phyloP scores from a whole-genome alignment of 1,284 basidiomycete genomes.

The Microbotryomycetes sp. region DNA sequence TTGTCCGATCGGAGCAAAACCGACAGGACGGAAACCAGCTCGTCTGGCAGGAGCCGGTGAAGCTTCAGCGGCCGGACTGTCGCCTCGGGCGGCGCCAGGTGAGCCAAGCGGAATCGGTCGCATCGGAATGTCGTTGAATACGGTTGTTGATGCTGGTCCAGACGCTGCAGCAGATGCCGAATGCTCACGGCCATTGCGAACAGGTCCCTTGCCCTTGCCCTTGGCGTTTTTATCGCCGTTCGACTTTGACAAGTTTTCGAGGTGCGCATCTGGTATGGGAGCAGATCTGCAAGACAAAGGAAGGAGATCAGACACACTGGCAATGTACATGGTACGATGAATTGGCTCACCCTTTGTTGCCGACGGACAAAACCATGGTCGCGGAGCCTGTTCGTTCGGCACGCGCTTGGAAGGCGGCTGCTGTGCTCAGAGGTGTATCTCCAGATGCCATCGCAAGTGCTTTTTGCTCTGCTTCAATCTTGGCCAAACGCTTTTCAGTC shows the following conservation, averaged over 20 bases:
- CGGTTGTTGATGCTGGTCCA: neutral
- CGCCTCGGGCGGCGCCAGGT: neutral
- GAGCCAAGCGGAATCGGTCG: constrained; percentile 19
- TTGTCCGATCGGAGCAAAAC: neutral
- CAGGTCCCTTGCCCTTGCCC: constrained; percentile 29
- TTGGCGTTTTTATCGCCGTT: constrained; percentile 13
- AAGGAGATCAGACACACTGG: neutral
- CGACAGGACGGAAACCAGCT: neutral
- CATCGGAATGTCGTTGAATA: constrained; percentile 28
- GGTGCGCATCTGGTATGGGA: constrained; percentile 21
- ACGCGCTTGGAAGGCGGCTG: constrained; percentile 76
- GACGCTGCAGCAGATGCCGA: neutral
- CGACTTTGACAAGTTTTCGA: constrained; percentile 9
- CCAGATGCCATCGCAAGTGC: constrained; percentile 81
- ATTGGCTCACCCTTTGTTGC: constrained; percentile 68
- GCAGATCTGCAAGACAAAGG: constrained; percentile 20
- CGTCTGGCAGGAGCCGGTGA: neutral
- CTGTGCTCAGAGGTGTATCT: constrained; percentile 89
- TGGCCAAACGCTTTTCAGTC: constrained; percentile 86
- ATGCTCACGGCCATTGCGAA: neutral
- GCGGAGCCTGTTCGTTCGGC: constrained; percentile 89
- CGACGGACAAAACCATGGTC: constrained; percentile 86
- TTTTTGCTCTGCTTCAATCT: constrained; percentile 89
- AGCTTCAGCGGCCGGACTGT: neutral
- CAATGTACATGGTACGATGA: neutral